Base-by-base conservation (phyloP, 257 asterid species). In the Scutellaria minor region DNA sequence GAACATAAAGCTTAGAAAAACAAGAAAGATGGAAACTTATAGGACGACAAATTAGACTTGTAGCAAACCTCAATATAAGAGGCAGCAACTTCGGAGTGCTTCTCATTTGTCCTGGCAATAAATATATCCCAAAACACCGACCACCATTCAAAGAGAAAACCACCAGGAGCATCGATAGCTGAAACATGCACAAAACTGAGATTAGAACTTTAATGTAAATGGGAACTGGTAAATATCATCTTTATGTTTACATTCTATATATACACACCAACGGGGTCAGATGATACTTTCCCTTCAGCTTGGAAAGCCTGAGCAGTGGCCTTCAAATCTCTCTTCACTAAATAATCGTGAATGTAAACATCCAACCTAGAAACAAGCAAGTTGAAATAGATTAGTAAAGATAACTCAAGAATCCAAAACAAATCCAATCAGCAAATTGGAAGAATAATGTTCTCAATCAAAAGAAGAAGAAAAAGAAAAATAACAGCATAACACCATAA, bases 111-210 rank as follows among this genome's bases (percentile, higher is more conserved):
- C 89, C 99, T 81, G 27, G 98, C 99, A 65, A 95, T 95, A 51
- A 95, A 95, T 77, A 95, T 95, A 82, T 95, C 99, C 99, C 99
- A 95, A 72, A 95, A 95, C 35, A 95, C 99, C 0, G 99, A 95
- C 99, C 99, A 95, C 98, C 99, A 95, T 70, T 95, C 99, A 24
- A 95, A 95, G 42, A 95, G 91, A 82, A 95, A 95, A 27, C 99
- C 99, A 70, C 99, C 99, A 35, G 99, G 99, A 61, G 99, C 99
- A 86, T 95, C 99, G 15, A 95, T 95, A 67, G 99, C 99, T 95
- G 91, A 75, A 82, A 71, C 67, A 79, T 6, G 3, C 1, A 47
- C 65, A 37, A 6, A 74, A 51, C 6, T 41, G 7, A 37, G 6
- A 66, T 79, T 20, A 79, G 47, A 65, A 60, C 6, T 57, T 31